Evolutionary conservation across 371 early-diverging fungal species (phyloP), one percentile per base, ranked within the genome.

Genomic region (Mortierella sp.): DNA sequence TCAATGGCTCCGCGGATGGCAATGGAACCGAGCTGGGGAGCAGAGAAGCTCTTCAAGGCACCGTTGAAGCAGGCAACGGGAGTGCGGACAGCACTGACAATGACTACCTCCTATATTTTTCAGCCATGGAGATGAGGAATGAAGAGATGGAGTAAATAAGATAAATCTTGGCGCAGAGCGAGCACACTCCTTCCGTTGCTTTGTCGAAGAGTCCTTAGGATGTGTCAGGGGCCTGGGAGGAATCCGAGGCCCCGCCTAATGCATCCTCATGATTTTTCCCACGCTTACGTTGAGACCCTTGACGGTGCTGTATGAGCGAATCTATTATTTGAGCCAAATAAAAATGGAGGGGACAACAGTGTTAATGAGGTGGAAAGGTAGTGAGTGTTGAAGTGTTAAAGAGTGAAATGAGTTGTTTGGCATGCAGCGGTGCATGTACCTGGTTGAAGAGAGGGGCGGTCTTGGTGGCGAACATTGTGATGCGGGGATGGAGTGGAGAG

Each of bases 31-130:
- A 99, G 95, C 88, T 98, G 92, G 67, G 94, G 90, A 50, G 99
- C 98, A 72, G 94, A 88, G 82, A 98, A 89, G 69, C 95, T 93
- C 74, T 97, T 91, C 75, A 99, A 92, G 10, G 96, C 93, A 26
- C 98, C 98, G 73, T 95, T 94, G 89, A 98, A 98, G 72, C 94
- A 91, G 82, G 98, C 99, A 72, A 98, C 92, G 73, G 99, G 97
- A n/a, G 99, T 98, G 81, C 99, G 94, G 75, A 91, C 95, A 78
- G 92, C 93, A 87, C 96, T 93, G 82, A 96, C 95, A 85, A 98
- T 98, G 88, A 94, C 97, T 75, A 97, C 98, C 77, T 88, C 89
- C 88, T 80, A 72, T n/a, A 73, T 31, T 59, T 59, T 59, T 59
- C 16, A 3, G 5, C 59, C 28, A 59, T 59, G 31, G 48, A 50